phyloP scores from a whole-genome alignment of 768 basidiomycete species.

The Favolaschia claudopus region DNA sequence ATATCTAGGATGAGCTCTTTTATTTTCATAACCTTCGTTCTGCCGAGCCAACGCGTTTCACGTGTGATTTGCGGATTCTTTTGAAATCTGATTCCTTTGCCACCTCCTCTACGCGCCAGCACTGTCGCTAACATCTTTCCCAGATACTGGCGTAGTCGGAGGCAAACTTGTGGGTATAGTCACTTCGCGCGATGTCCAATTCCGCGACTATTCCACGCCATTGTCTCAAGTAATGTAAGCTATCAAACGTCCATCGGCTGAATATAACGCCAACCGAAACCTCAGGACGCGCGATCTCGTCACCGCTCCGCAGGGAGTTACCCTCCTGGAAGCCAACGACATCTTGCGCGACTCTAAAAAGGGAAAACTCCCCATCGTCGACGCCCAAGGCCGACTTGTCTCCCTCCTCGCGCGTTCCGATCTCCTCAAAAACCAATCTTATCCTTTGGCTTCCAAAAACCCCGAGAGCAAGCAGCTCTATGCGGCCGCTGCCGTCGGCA shows the following conservation, averaged over 20 bases:
- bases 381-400: constrained; percentile 67
- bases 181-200: constrained; percentile 95
- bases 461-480: constrained; percentile 94
- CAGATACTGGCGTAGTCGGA: constrained; percentile 87
- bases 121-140: constrained; percentile 30
- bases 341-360: constrained; percentile 97
- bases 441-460: constrained; percentile 92
- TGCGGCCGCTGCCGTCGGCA: constrained; percentile 95
- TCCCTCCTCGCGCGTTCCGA: constrained; percentile 96
- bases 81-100: constrained; percentile 46
- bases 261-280: background rate
- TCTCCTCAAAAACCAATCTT: constrained; percentile 96
- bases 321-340: constrained; percentile 89
- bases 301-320: constrained; percentile 88
- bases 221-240: constrained; percentile 76
- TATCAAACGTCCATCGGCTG: background rate
- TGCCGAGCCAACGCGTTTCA: constrained; percentile 74
- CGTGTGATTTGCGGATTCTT: constrained; percentile 79
- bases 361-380: constrained; percentile 92
- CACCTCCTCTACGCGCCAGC: constrained; percentile 9
- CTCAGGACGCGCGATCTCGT: constrained; percentile 81
- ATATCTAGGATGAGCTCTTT: constrained; percentile 53
- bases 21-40: constrained; percentile 84
- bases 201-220: constrained; percentile 70
- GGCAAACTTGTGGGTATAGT: constrained; percentile 97